Base-by-base conservation (phyloP, 495 filamentous ascomycete genomes). In the Xylaria cubensis region DNA sequence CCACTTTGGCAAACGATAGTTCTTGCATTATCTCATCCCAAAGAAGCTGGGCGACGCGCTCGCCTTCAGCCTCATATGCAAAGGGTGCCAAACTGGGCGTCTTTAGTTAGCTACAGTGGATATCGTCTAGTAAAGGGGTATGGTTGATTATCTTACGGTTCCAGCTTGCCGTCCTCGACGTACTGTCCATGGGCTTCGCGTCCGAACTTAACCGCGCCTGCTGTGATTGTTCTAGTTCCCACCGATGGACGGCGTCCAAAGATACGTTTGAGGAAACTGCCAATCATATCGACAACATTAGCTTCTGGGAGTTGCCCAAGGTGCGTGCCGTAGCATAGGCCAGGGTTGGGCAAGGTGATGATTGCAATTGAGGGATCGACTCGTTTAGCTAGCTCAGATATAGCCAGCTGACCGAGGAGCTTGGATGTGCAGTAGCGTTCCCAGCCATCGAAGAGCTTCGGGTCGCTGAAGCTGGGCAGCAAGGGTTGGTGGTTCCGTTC, bases 391-490 rank as follows among this genome's bases (percentile, higher is more conserved):
- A 90, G 74, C 64, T 86, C 82, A 15, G 83, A 82, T 24, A 88
- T 74, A 2, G 81, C 73, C 12, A 89, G 74, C 7, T 88, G 77
- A 55, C 84, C 80, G 13, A 90, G 74, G 5, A 90, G 78, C 73
- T 90, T 90, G 4, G 83, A 83, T 2, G 83, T 56, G 15, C 68
- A 73, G 70, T 90, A 86, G 0, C 66, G 59, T 41, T 82, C 81
- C 36, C 77, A 80, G 36, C 71, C 53, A 5, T 39, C 55, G 5
- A 68, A 67, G 29, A 74, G 76, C 32, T 76, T 77, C 2, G 74
- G 67, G 34, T 86, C 80, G 53, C 84, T 78, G 72, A 84, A 79
- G 4, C 77, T 78, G 4, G 78, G 36, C 1, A 76, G 72, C 17
- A 87, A 73, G 24, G 84, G 83, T 9, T 67, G 48, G 5, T 72